Base-by-base conservation (phyloP, 2,329 filamentous ascomycete species). In the Aspergillus ustus region DNA sequence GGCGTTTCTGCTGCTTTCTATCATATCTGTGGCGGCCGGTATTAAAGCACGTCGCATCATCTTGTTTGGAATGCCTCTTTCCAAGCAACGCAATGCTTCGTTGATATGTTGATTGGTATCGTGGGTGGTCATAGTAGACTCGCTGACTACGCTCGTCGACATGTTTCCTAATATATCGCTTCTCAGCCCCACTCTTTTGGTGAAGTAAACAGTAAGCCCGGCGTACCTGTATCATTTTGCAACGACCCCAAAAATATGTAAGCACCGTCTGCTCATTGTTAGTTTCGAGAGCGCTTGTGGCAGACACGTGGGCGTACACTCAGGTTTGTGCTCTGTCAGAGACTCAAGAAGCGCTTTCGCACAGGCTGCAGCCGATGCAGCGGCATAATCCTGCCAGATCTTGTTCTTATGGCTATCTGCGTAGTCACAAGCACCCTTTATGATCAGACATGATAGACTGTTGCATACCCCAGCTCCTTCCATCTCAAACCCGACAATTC, bases 321-420 rank as follows among this genome's bases (percentile, higher is more conserved):
- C 31, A 34, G 31, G 1, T 11, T 34, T 34, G 8, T 9, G 13
- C 8, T 34, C 31, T 1, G 31, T 22, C 28, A 52, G 9, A 19
- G 4, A 29, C n/a, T 57, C 28, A 7, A 49, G 25, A 2, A 61
- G 28, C 2, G 59, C 48, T 48, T 57, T 61, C 9, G 48, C 52
- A 17, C 34, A 43, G 4, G 48, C 20, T 5, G 59, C 59, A 1
- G 31, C 59, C 29, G 40, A 43, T 3, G 54, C 59, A 28, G 66
- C 62, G 4, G 66, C 64, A 53, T 63, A 68, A 17, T 54, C 44
- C 20, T 66, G 64, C 66, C 64, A 67, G 2, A n/a, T 13, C 17
- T 67, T 63, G 31, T 61, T 65, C 54, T 67, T 66, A 25, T 66
- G 66, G 15, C 60, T 59, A 50, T 68, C 64, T 11, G 64, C 64